Percentiles rank a stretch among this genome's conserved stretches.
Conservation (phyloP, 176 grass and related monocot species). For the Rhynchospora pubera region DNA sequence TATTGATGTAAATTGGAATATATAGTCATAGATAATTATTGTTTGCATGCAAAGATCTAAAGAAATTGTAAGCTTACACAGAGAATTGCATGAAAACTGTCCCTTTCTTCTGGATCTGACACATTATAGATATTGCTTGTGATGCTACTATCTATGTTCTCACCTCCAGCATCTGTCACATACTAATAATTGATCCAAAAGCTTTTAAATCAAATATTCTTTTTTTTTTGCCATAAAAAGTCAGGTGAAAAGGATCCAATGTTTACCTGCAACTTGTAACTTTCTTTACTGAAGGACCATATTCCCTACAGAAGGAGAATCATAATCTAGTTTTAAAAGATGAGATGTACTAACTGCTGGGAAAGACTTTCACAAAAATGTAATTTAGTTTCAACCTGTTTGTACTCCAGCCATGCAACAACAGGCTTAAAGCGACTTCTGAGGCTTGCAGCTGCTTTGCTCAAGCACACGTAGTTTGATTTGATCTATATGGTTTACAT, state of each 20-base stretch:
- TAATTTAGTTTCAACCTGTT: slow-evolving; percentile 38
- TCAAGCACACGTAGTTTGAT: slow-evolving; percentile 76
- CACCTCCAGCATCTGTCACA: slow-evolving; percentile 81
- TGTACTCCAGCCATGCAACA: slow-evolving; percentile 81
- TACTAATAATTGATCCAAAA: slow-evolving; percentile 49
- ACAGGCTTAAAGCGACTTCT: slow-evolving; percentile 65
- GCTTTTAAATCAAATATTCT: slow-evolving; percentile 9
- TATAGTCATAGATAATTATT: background rate
- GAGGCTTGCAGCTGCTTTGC: slow-evolving; percentile 51
- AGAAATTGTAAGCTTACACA: slow-evolving; percentile 48
- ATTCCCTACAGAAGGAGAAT: slow-evolving; percentile 47
- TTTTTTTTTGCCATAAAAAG: background rate
- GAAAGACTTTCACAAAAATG: background rate
- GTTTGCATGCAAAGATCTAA: background rate
- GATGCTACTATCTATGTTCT: slow-evolving; percentile 73
- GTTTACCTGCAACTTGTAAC: slow-evolving; percentile 61
- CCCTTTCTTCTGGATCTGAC: slow-evolving; percentile 86
- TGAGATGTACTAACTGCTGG: background rate
- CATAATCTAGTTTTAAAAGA: background rate
- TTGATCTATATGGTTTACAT: slow-evolving; percentile 50
- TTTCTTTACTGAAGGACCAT: slow-evolving; percentile 80
- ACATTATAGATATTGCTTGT: slow-evolving; percentile 74
- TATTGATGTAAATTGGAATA: background rate
- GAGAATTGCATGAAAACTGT: slow-evolving; percentile 91
- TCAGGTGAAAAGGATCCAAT: background rate